Evolutionary conservation across 2,329 filamentous ascomycete genomes (phyloP).

Genomic region (Colletotrichum magnum): DNA sequence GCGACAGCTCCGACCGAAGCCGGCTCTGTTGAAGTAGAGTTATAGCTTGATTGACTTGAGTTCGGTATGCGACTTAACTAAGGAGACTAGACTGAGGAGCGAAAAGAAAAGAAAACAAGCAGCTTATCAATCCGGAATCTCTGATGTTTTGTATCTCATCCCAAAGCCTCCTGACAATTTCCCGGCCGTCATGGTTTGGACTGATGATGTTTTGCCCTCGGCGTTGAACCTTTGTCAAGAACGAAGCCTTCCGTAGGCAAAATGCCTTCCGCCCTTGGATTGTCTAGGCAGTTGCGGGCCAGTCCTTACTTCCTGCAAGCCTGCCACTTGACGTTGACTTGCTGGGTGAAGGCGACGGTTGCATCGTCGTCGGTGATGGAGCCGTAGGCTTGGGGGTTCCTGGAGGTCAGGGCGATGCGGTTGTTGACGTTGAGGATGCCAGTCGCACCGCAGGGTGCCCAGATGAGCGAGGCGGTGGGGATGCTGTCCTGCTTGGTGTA

Average conservation of each 20-base stretch:
- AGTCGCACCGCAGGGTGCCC: conserved; percentile 60
- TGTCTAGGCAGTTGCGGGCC: not conserved
- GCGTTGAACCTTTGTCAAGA: not conserved
- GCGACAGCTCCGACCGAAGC: too few relatives aligned
- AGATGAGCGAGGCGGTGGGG: conserved; percentile 60
- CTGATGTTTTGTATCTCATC: not conserved
- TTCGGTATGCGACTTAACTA: conserved; percentile 12
- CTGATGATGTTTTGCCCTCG: too few relatives aligned
- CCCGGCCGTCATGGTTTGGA: too few relatives aligned
- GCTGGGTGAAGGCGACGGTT: conserved; percentile 56
- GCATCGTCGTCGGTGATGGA: conserved; percentile 56
- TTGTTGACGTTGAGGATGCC: conserved; percentile 61
- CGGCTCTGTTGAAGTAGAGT: not conserved
- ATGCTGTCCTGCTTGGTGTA: conserved; percentile 62
- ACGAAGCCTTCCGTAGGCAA: not conserved
- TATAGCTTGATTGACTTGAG: conserved; percentile 50
- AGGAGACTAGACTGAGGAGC: not conserved
- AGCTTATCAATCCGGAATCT: not conserved
- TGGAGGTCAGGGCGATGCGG: conserved; percentile 52
- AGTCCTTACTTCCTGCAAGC: conserved; percentile 34
- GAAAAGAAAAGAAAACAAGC: conserved; percentile 9
- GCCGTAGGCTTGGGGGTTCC: conserved; percentile 50
- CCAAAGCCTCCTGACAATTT: not conserved
- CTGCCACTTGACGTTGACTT: conserved; percentile 53
- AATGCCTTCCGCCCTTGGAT: conserved; percentile 2